Percentiles rank a stretch among this genome's conserved stretches.
Evolutionary conservation across 768 basidiomycete species (phyloP).

Genomic region (Rhodocollybia butyracea): DNA sequence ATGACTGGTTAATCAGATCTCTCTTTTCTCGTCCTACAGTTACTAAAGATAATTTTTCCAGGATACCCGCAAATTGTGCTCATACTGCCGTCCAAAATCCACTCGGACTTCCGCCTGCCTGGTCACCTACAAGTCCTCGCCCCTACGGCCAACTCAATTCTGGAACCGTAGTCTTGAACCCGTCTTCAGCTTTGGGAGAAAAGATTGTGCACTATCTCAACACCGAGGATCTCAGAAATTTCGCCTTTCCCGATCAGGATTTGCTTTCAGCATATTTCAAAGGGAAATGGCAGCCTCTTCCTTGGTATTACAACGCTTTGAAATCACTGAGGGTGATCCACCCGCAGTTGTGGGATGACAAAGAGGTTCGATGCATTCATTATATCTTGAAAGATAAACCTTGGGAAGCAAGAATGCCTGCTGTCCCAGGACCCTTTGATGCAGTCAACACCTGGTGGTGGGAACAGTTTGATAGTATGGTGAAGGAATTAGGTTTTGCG

Average conservation of each 20-base stretch:
- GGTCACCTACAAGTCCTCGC: conserved; percentile 49
- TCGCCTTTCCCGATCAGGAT: conserved; percentile 89
- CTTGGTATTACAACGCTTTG: conserved; percentile 90
- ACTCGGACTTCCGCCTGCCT: conserved; percentile 35
- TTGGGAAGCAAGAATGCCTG: conserved; percentile 59
- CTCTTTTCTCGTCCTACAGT: not conserved
- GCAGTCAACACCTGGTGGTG: conserved; percentile 78
- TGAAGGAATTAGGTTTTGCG: conserved; percentile 22
- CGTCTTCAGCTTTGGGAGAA: conserved; percentile 55
- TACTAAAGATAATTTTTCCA: conserved; percentile 25
- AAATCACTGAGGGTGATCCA: conserved; percentile 82
- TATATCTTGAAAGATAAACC: conserved; percentile 88
- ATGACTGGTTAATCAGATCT: conserved; percentile 66
- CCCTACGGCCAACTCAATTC: conserved; percentile 87
- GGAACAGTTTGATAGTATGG: conserved; percentile 54
- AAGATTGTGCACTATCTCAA: conserved; percentile 55
- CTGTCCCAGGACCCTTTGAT: conserved; percentile 39
- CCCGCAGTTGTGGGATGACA: conserved; percentile 75
- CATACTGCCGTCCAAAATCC: conserved; percentile 56
- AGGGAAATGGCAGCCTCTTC: conserved; percentile 73
- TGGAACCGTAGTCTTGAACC: conserved; percentile 82
- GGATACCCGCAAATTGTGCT: conserved; percentile 92
- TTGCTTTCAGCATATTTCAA: conserved; percentile 78
- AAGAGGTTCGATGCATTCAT: conserved; percentile 82
- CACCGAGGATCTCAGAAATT: conserved; percentile 35